Conservation (phyloP, 441 rosid genomes). For the Brassica hybrid region DNA sequence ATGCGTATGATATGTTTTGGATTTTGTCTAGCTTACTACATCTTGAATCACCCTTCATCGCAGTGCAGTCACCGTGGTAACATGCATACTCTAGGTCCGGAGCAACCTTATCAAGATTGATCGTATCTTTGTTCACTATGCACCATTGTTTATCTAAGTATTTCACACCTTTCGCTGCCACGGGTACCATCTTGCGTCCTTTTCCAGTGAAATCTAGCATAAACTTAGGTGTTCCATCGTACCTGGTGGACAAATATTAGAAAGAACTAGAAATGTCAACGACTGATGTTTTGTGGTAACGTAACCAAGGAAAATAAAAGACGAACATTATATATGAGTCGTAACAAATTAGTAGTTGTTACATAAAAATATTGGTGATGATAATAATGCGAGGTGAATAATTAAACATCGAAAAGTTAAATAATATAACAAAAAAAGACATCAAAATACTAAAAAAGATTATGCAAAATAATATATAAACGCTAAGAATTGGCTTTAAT, state of each 20-base stretch:
- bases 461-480: background rate
- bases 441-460: background rate
- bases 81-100: conserved; percentile 58
- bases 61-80: conserved; percentile 61
- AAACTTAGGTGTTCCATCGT: conserved; percentile 82
- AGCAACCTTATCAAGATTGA: conserved; percentile 20
- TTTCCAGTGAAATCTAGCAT: conserved; percentile 66
- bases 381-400: background rate
- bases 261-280: background rate
- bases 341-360: background rate
- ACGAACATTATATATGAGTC: background rate
- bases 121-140: conserved; percentile 39
- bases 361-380: background rate
- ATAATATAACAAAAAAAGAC: background rate
- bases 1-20: conserved; percentile 67
- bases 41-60: conserved; percentile 46
- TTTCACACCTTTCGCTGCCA: conserved; percentile 67
- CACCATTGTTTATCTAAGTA: conserved; percentile 78
- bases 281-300: background rate
- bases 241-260: conserved; percentile 28
- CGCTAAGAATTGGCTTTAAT: background rate
- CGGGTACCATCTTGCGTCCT: conserved; percentile 54
- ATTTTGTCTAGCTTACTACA: conserved; percentile 47
- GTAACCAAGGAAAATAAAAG: background rate
- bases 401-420: background rate